These are phyloP conservation scores for Aspergillus sclerotioniger DNA, from an alignment of 495 filamentous ascomycete species.

Conservation along the genomic window DNA sequence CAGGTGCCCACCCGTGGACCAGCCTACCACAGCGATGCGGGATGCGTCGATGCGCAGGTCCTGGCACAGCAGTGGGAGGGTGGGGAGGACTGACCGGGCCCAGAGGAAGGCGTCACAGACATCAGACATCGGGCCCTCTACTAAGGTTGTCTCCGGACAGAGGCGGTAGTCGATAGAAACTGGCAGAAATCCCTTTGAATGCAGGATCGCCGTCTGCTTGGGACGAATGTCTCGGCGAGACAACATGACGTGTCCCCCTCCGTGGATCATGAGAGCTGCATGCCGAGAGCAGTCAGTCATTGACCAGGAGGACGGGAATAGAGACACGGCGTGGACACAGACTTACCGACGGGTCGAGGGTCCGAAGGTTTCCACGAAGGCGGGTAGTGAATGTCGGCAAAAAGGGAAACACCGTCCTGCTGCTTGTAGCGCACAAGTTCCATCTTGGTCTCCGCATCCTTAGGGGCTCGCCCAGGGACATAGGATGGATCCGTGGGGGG, in stretches of 20 bases:
- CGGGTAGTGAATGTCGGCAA: conserved; percentile 49
- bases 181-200: conserved; percentile 47
- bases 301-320: no score
- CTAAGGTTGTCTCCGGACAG: conserved; percentile 45
- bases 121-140: conserved; percentile 50
- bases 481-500: no score
- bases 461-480: no score
- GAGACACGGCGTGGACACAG: no score
- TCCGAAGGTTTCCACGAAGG: background rate
- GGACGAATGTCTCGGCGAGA: conserved; percentile 47
- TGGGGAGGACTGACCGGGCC: conserved; percentile 40
- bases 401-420: conserved; percentile 23
- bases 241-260: conserved; percentile 53
- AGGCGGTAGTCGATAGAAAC: conserved; percentile 57
- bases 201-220: conserved; percentile 38
- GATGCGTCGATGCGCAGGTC: conserved; percentile 34
- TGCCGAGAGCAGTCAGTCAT: background rate
- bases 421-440: conserved; percentile 37
- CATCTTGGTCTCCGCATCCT: background rate
- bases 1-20: conserved; percentile 54
- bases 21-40: conserved; percentile 49
- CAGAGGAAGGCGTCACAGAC: conserved; percentile 44
- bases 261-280: conserved; percentile 57
- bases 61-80: conserved; percentile 15
- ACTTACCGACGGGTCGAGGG: conserved; percentile 7